phyloP scores from a whole-genome alignment of 345 rosid genomes.

The Anacardium occidentale region DNA sequence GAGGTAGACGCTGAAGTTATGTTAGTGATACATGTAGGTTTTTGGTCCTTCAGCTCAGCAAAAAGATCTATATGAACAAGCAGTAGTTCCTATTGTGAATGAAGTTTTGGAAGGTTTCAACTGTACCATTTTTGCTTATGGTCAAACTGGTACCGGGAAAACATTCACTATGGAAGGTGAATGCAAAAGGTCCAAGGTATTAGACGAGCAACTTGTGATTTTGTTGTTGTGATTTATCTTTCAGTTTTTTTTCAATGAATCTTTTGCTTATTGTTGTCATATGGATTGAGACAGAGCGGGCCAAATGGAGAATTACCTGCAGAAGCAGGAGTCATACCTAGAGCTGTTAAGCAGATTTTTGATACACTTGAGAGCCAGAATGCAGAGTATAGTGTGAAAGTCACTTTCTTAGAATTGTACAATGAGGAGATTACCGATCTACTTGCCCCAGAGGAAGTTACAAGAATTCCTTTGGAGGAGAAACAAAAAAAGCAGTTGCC shows the following conservation, averaged over 20 bases:
- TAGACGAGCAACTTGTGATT: background rate
- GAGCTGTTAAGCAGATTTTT: constrained; percentile 94
- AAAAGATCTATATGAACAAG: constrained; percentile 86
- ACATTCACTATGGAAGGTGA: constrained; percentile 12
- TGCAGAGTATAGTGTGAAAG: constrained; percentile 96
- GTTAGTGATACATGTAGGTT: constrained; percentile 47
- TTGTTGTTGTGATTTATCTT: background rate
- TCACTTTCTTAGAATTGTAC: constrained; percentile 90
- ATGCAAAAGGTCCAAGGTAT: constrained; percentile 68
- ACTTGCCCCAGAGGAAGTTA: constrained; percentile 93
- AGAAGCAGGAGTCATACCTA: constrained; percentile 95
- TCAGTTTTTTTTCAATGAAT: background rate
- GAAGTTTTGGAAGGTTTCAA: no score
- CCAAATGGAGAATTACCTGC: constrained; percentile 75
- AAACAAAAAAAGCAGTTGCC: constrained; percentile 94
- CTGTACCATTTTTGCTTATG: no score
- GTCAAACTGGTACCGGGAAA: no score
- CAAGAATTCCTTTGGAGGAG: constrained; percentile 70
- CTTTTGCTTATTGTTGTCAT: constrained; percentile 9
- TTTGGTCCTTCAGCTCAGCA: constrained; percentile 96
- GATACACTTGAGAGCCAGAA: constrained; percentile 95
- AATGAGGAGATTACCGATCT: constrained; percentile 97
- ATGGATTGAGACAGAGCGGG: constrained; percentile 52
- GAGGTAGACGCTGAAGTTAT: constrained; percentile 16
- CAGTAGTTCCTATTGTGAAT: constrained; percentile 81